A percentile compares a stretch with the other conserved stretches of the same genome.
These are phyloP conservation scores for Nakazawaea molendinolei DNA, from an alignment of 805 yeast genomes.

Conservation along the genomic window DNA sequence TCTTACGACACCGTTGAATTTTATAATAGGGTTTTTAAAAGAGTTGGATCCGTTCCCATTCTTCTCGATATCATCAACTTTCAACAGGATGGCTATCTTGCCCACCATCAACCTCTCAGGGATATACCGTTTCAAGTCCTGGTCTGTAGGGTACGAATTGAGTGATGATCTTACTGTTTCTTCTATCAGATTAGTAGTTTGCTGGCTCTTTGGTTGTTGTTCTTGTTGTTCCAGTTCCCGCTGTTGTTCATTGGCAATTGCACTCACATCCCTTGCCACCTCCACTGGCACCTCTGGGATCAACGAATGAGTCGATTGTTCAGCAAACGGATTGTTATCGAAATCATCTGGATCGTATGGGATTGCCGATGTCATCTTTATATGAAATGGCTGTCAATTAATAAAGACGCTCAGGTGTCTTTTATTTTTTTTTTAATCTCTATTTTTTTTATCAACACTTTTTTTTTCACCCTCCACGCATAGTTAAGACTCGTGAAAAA, in stretches of 20 bases:
- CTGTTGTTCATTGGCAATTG: slow-evolving; percentile 5
- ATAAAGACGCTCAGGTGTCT: neutral
- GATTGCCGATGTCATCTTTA: slow-evolving; percentile 28
- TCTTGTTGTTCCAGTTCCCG: slow-evolving; percentile 13
- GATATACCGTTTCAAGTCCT: slow-evolving; percentile 36
- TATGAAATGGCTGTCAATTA: neutral
- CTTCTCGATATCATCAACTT: slow-evolving; percentile 65
- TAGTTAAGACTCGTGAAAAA: too few species aligned
- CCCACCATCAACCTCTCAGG: slow-evolving; percentile 43
- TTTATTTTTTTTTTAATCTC: neutral
- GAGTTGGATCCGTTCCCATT: slow-evolving; percentile 44
- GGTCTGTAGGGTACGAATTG: slow-evolving; percentile 26
- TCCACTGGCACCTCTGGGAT: neutral
- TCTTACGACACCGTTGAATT: slow-evolving; percentile 50
- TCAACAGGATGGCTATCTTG: slow-evolving; percentile 38
- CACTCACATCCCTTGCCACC: neutral
- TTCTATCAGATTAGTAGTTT: slow-evolving; percentile 19
- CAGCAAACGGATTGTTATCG: slow-evolving; percentile 59
- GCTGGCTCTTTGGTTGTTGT: slow-evolving; percentile 25
- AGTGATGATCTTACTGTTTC: too few species aligned
- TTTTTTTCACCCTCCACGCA: too few species aligned
- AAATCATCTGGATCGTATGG: slow-evolving; percentile 44
- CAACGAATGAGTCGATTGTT: slow-evolving; percentile 20
- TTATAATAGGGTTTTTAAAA: slow-evolving; percentile 72
- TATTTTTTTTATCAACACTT: neutral